Evolutionary conservation across 371 early-diverging fungal genomes (phyloP), one percentile per base, ranked within the genome.

Genomic region (Mortierella sp.): DNA sequence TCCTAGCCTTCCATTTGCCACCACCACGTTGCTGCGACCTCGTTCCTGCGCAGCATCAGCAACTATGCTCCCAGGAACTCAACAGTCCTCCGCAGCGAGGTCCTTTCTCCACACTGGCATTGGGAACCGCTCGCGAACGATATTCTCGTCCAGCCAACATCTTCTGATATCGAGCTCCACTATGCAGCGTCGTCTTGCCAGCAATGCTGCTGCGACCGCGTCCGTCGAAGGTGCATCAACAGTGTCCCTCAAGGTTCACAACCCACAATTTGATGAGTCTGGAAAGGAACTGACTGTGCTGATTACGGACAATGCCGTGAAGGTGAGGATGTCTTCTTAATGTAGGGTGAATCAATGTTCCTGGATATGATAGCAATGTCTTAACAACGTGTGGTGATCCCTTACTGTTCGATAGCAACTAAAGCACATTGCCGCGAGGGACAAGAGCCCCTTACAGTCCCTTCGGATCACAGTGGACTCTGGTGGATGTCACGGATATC

Each of bases 401-500:
- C 41, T 41, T 4, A 19, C 40, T 37, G 13, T 21, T 41, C 3
- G 21, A 27, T 72, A 93, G 91, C 90, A 88, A 89, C 66, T 92
- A 60, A 82, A 86, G 68, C 67, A 74, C 21, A 91, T 92, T 58
- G 85, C 88, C 40, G 39, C 57, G 43, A 77, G 86, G 48, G 87
- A 89, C 44, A 83, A 86, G n/a, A 86, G 88, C 58, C 65, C 78
- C 0, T 52, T 82, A 4, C 85, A 88, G 63, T 80, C 86, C 65
- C 78, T 97, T 56, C 88, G 97, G 46, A 81, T 97, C 39, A 72
- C 88, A 12, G 96, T 97, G 24, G 98, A 97, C 62, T 92, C 96
- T 12, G 98, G 98, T 29, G 98, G 98, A 40, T 97, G 97, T 73
- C 96, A 97, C 70, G 98, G 97, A 29, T 95, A 91, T 78, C 96